Evolutionary conservation across 2,329 filamentous ascomycete species (phyloP).

Genomic region (Colletotrichum noveboracense): DNA sequence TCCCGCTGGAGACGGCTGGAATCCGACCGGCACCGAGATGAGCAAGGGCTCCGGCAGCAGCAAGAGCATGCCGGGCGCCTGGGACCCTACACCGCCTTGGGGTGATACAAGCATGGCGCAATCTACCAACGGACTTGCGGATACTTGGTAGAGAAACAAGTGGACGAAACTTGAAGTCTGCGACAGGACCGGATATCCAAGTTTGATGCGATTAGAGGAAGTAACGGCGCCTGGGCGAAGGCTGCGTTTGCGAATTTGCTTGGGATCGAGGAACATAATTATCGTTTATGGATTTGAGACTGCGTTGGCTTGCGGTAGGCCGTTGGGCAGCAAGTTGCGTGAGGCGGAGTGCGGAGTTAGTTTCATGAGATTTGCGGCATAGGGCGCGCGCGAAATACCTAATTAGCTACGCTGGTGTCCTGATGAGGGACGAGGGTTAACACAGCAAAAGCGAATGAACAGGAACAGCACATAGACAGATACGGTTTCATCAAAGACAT

Average conservation of each 20-base stretch:
- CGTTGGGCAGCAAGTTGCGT: background rate
- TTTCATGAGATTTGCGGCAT: background rate
- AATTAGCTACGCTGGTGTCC: background rate
- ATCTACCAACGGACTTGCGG: slow-evolving; percentile 5
- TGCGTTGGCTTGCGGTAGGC: background rate
- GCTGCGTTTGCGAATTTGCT: background rate
- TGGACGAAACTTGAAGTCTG: background rate
- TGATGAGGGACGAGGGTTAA: background rate
- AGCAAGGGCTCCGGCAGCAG: slow-evolving; percentile 14
- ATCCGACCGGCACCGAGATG: slow-evolving; percentile 3
- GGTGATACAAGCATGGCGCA: slow-evolving; percentile 15
- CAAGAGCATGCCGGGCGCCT: slow-evolving; percentile 24
- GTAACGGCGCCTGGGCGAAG: background rate
- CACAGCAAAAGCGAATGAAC: background rate
- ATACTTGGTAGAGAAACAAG: background rate
- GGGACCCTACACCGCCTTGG: slow-evolving; percentile 7
- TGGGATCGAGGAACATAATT: background rate
- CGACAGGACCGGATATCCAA: background rate
- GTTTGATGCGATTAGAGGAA: background rate
- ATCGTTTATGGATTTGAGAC: background rate
- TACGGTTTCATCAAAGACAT: background rate
- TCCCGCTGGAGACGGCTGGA: background rate
- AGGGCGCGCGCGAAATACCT: background rate
- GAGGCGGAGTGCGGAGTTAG: background rate
- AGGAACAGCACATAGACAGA: background rate